Evolutionary conservation across 352 stramenopile genomes (phyloP), one percentile per base, ranked within the genome.

Genomic region (Phytophthora constricta): DNA sequence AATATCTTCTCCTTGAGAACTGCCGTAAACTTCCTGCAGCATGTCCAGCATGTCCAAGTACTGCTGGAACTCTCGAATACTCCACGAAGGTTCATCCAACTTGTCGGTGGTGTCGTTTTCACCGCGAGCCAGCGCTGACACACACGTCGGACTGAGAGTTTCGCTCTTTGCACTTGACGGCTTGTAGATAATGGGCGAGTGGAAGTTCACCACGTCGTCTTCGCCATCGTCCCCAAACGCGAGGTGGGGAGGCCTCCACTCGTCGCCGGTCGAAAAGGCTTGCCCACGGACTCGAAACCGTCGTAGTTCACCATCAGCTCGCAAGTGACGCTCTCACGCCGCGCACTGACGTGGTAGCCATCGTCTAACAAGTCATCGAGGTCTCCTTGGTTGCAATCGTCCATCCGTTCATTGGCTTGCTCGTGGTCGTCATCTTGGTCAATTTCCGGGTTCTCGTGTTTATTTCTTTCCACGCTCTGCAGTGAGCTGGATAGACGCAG

Each of bases 11-110:
- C 57, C 68, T 17, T 68, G 48, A 1, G 62, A 58, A 22, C 43
- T 72, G 25, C 67, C 52, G 25, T 72, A 79, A 3, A 58, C 60
- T 2, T 80, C 57, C 42, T 87, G 67, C 3, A 87, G 55, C 22
- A 81, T 68, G n/a, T 67, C 68, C 4, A 87, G 62, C 58, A 87
- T 62, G 7, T 61, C 64, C 48, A 75, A 70, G 62, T 83, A 87
- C 52, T 80, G 63, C 16, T 67, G 42, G 31, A 86, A 77, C n/a
- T 86, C 67, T 43, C 73, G 61, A n/a, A 69, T 64, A 9, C 65
- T 75, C 77, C 77, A 86, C 10, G 65, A 72, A 4, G 65, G 70
- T 17, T 69, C 58, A 2, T 42, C 19, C 8, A 10, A 8, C 13
- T 27, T 46, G 4, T n/a, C 17, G n/a, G 22, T 52, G 19, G 13